Evolutionary conservation across 768 basidiomycete species (phyloP).

Genomic region (Psilocybe azurescens): DNA sequence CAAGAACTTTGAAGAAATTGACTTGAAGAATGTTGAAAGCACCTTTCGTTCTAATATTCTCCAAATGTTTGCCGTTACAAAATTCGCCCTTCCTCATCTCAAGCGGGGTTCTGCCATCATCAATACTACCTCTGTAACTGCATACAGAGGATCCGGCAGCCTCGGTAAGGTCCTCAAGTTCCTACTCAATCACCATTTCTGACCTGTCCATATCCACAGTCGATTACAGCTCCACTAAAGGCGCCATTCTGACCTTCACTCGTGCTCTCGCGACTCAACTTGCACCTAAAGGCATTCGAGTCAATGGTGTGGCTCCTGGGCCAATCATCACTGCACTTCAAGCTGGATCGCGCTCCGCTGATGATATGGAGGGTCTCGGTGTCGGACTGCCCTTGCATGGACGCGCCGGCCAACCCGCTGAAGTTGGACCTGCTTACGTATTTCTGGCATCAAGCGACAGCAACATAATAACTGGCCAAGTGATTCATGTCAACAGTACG

Average conservation of each 20-base stretch:
- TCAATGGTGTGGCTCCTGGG: slow-evolving; percentile 58
- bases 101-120: slow-evolving; percentile 63
- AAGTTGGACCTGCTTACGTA: slow-evolving; percentile 57
- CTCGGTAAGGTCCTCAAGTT: slow-evolving; percentile 28
- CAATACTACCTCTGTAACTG: slow-evolving; percentile 66
- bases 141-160: slow-evolving; percentile 43
- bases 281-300: slow-evolving; percentile 60
- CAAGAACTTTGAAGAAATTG: slow-evolving; percentile 51
- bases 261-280: slow-evolving; percentile 57
- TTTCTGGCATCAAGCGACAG: slow-evolving; percentile 54
- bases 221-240: slow-evolving; percentile 66
- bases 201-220: slow-evolving; percentile 19
- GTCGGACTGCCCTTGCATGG: slow-evolving; percentile 55
- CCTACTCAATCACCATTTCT: background rate
- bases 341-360: slow-evolving; percentile 54
- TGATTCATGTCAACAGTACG: slow-evolving; percentile 42
- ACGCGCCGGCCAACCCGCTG: slow-evolving; percentile 54
- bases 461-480: slow-evolving; percentile 44
- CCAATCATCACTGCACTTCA: slow-evolving; percentile 62
- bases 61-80: slow-evolving; percentile 62
- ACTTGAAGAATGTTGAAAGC: slow-evolving; percentile 56
- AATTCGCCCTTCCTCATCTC: slow-evolving; percentile 61
- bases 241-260: slow-evolving; percentile 62
- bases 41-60: slow-evolving; percentile 65
- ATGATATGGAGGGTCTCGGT: slow-evolving; percentile 61